These are phyloP conservation scores for Hypoxylon sp. DNA, from an alignment of 2,329 filamentous ascomycete species.

Conservation along the genomic window DNA sequence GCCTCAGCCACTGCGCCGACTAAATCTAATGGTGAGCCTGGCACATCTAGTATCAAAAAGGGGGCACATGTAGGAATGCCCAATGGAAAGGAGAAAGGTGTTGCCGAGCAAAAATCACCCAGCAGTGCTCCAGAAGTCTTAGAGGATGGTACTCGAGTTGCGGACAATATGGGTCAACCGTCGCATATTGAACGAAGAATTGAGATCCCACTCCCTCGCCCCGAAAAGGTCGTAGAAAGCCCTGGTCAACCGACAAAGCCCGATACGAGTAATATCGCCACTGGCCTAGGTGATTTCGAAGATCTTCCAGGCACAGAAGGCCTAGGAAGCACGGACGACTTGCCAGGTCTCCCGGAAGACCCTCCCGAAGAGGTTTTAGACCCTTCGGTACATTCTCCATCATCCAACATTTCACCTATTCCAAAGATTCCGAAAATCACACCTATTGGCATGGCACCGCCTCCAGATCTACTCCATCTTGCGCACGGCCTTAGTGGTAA, in stretches of 20 bases:
- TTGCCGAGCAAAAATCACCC: not conserved
- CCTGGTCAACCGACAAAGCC: constrained; percentile 30
- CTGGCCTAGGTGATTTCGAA: constrained; percentile 44
- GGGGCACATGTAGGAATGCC: constrained; percentile 33
- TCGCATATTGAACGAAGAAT: constrained; percentile 50
- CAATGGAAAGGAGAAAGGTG: not conserved
- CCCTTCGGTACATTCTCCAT: constrained; percentile 51
- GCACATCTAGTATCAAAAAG: constrained; percentile 42
- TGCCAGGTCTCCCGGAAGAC: constrained; percentile 47
- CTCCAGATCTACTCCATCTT: constrained; percentile 52
- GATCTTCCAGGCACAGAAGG: constrained; percentile 45
- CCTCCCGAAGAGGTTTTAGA: constrained; percentile 54
- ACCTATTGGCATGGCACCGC: constrained; percentile 54
- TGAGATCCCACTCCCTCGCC: constrained; percentile 51
- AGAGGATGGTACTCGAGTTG: constrained; percentile 27
- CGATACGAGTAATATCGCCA: constrained; percentile 28
- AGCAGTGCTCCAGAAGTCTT: not conserved
- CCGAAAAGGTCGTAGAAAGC: constrained; percentile 38
- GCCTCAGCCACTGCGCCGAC: constrained; percentile 19
- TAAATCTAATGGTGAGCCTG: constrained; percentile 42
- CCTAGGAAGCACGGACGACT: constrained; percentile 44
- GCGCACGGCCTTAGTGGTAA: constrained; percentile 62
- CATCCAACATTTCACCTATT: constrained; percentile 58
- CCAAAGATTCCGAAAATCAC: constrained; percentile 59
- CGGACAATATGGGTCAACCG: constrained; percentile 53